Base-by-base conservation (phyloP, 2,329 filamentous ascomycete genomes). In the Elsinoe necatrix region DNA sequence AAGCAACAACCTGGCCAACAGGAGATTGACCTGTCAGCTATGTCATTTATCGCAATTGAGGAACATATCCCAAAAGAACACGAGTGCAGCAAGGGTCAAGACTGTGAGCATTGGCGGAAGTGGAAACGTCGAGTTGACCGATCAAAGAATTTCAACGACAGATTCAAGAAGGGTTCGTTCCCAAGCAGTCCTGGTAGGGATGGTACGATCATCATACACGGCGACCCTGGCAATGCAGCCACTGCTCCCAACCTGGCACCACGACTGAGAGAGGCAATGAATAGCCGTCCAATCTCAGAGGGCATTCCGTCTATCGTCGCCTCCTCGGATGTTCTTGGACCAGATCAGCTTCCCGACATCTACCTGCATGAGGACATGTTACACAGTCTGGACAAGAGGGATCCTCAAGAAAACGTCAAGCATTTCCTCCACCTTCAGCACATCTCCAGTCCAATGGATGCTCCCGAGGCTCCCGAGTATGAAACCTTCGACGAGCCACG, bases 11-110 rank as follows among this genome's bases (percentile, higher is more conserved):
- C 73, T 81, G 47, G 85, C 93, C 67, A 1, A 89, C 89, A 1
- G 80, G 84, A 58, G 88, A 95, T 69, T 92, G 48, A 52, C n/a
- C 16, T 52, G 48, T 29, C 48, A 5, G 20, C 89, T 0, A 85
- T 93, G 3, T 95, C 89, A 0, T 95, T 95, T 63, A 89, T 95
- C 31, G 90, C 87, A 25, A 95, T 95, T 61, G 90, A 95, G 72
- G 89, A 95, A 70, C 75, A 93, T 55, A 79, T 95, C 56, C 90
- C 90, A 4, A 91, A 89, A 72, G 82, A 85, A 14, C 91, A 95
- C 71, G 80, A 80, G 57, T 96, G 91, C 73, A 82, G 83, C 45
- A 95, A 95, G 70, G 91, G 91, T 45, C 87, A 93, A 70, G 84
- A 86, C 63, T 95, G 91, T 71, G 77, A 82, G 50, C 95, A 90